Evolutionary conservation across 805 yeast genomes (phyloP).

Genomic region (Metschnikowia cerradonensis): DNA sequence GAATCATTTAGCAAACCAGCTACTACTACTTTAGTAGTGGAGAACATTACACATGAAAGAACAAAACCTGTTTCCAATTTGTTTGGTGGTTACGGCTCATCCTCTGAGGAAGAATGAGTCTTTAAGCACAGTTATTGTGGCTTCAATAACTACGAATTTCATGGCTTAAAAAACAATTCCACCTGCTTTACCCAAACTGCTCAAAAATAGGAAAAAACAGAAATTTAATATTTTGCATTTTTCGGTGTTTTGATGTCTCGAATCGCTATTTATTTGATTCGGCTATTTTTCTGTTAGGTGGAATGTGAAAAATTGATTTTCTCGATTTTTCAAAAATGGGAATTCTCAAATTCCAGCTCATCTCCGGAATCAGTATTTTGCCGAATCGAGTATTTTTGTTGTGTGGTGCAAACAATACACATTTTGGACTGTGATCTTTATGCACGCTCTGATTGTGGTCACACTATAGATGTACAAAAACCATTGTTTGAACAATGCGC

Average conservation of each 20-base stretch:
- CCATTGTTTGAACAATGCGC: not conserved
- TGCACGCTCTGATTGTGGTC: not conserved
- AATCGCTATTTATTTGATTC: too few species aligned
- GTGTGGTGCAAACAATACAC: not conserved
- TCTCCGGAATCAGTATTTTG: not conserved
- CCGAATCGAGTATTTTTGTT: not conserved
- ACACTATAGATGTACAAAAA: not conserved
- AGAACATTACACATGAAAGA: not conserved
- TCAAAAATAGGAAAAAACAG: too few species aligned
- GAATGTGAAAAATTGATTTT: too few species aligned
- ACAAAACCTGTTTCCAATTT: not conserved
- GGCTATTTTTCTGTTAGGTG: too few species aligned
- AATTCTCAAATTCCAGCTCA: too few species aligned
- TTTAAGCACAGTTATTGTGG: not conserved
- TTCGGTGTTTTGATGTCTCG: not conserved
- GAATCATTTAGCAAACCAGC: not conserved
- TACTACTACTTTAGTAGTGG: not conserved
- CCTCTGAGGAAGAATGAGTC: not conserved
- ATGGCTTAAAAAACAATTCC: too few species aligned
- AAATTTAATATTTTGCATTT: not conserved
- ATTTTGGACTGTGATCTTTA: not conserved
- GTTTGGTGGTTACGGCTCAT: not conserved
- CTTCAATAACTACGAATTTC: not conserved
- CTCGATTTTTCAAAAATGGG: too few species aligned
- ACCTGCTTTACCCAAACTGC: too few species aligned